Evolutionary conservation across 2,329 filamentous ascomycete genomes (phyloP), one percentile per base, ranked within the genome.

Genomic region (Colletotrichum tanaceti): DNA sequence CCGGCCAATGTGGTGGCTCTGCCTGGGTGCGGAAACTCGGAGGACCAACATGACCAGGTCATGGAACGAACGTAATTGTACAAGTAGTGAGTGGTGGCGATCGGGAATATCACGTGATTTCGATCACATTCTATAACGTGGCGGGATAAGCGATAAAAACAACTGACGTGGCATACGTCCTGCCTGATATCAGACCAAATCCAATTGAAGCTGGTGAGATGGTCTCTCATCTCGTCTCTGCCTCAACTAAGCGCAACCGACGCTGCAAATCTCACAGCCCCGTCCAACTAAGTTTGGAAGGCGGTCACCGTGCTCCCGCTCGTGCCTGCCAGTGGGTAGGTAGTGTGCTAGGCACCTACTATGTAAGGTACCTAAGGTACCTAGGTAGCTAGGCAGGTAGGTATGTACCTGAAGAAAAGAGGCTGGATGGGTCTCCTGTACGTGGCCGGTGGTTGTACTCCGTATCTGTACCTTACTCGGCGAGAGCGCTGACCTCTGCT

Each of bases 21-120:
- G 66, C 35, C 41, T 65, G 16, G 55, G 44, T 20, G 65, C 50
- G 24, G 50, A 61, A 61, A 38, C 55, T 65, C 66, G 41, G 22
- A 69, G 44, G 18, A 64, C 52, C 47, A 69, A 60, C 66, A 69
- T 69, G 50, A 35, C 50, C 24, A 39, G 24, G 43, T 22, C 66
- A 57, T 61, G 22, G 46, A 61, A 32, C 24, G 38, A 35, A 52
- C 14, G 20, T 65, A 58, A 20, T 52, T 38, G 28, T 43, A 58
- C 20, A 41, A 32, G 14, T 9, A 35, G 41, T 41, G 22, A n/a
- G n/a, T n/a, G n/a, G n/a, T n/a, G n/a, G n/a, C n/a, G n/a, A n/a
- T n/a, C n/a, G n/a, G n/a, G 18, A 41, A 46, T 7, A 46, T 16
- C n/a, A 22, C 18, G 18, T 35, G 22, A 52, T 22, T 52, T n/a